These are phyloP conservation scores for Gautieria morchelliformis DNA, from an alignment of 768 basidiomycete genomes.

Conservation along the genomic window DNA sequence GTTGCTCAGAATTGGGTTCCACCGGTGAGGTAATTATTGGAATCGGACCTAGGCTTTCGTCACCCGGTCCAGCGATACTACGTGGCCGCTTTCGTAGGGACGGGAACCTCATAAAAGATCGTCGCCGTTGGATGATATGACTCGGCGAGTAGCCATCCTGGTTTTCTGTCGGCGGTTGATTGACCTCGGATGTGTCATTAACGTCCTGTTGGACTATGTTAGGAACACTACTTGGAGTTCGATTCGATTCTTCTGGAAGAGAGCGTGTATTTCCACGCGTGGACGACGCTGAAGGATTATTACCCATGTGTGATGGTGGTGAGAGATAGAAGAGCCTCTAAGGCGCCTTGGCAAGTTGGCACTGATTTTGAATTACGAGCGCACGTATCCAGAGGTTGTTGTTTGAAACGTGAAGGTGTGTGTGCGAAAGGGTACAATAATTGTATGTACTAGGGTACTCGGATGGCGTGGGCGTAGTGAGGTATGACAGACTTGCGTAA, in stretches of 20 bases:
- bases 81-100: background rate
- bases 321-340: background rate
- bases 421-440: too few species aligned
- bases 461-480: too few species aligned
- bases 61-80: background rate
- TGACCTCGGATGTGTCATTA: background rate
- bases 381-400: background rate
- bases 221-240: background rate
- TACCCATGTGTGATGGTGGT: conserved; percentile 2
- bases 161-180: background rate
- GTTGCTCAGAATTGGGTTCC: background rate
- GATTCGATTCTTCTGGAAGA: background rate
- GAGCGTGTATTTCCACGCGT: background rate
- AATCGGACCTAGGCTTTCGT: background rate
- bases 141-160: background rate
- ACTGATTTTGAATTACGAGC: background rate
- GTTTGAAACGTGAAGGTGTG: too few species aligned
- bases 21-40: background rate
- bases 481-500: too few species aligned
- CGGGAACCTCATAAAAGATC: conserved; percentile 3
- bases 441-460: too few species aligned
- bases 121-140: background rate
- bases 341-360: background rate
- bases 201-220: background rate
- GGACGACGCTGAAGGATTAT: background rate